Conservation (phyloP, 805 yeast species). For the Zygosaccharomyces lentus region DNA sequence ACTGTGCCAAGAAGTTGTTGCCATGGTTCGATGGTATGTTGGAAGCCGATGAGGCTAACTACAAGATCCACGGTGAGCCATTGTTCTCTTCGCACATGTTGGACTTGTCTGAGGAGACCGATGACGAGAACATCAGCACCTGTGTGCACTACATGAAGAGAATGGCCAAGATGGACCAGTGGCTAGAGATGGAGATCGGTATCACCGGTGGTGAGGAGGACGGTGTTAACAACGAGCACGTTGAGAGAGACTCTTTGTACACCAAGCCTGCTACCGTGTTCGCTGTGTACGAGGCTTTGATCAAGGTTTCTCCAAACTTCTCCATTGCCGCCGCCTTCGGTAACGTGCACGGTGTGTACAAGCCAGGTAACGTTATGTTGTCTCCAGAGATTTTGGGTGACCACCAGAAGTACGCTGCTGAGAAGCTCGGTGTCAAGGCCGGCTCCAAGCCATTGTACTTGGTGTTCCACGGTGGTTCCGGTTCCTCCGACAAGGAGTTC, state of each 20-base stretch:
- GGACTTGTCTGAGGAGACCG: constrained; percentile 94
- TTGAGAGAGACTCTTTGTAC: constrained; percentile 80
- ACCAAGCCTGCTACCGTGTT: constrained; percentile 93
- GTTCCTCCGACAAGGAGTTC: constrained; percentile 89
- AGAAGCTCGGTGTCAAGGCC: constrained; percentile 50
- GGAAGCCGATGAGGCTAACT: constrained; percentile 93
- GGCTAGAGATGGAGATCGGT: constrained; percentile 99
- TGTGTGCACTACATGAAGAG: constrained; percentile 94
- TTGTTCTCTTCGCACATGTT: constrained; percentile 98
- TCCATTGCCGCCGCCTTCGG: constrained; percentile 99
- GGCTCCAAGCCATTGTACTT: constrained; percentile 75
- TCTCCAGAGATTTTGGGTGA: constrained; percentile 91
- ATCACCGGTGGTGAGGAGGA: constrained; percentile 99
- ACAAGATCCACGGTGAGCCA: constrained; percentile 82
- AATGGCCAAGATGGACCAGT: constrained; percentile 91
- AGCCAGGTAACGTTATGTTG: constrained; percentile 96
- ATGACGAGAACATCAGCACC: constrained; percentile 90
- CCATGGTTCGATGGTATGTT: constrained; percentile 99
- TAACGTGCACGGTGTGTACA: constrained; percentile 99
- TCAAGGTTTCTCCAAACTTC: constrained; percentile 93
- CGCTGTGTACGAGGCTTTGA: constrained; percentile 83
- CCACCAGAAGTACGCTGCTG: constrained; percentile 85
- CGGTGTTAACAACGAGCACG: constrained; percentile 98
- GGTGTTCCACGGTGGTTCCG: constrained; percentile 99
- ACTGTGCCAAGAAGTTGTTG: constrained; percentile 95